Base-by-base conservation (phyloP, 2,329 filamentous ascomycete species). In the Bipolaris gigantea region DNA sequence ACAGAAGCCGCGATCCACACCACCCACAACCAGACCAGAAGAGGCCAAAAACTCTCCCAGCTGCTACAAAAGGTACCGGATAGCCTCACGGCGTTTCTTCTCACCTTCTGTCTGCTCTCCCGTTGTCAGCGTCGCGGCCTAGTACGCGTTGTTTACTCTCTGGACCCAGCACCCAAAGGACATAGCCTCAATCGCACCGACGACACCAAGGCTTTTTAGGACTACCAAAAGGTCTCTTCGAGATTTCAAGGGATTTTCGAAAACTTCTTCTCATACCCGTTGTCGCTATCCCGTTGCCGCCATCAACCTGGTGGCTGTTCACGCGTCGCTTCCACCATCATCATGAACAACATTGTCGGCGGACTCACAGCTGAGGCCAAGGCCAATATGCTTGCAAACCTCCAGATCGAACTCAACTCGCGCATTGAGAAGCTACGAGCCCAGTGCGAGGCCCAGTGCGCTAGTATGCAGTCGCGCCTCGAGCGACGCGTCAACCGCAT, bases 401-500 rank as follows among this genome's bases (percentile, higher is more conserved):
- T 73, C n/a, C 59, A 72, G 35, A 62, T 73, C 33, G 71, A 73
- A 50, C 92, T 96, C 62, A 92, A 90, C 16, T 89, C 95, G 76
- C 86, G 92, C 72, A 90, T 90, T 57, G 85, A 93, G 64, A 92
- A 93, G 74, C 81, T 97, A 57, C 86, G 92, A 66, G 89, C 92
- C 6, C 92, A 96, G 73, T 96, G 95, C 77, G 88, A 89, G 55
- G 83, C 95, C 9, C 92, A 96, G 75, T 89, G 92, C 19, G 89
- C 93, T 73, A 89, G 89, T 59, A 82, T 97, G 35, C 85, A 89
- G 57, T 87, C 91, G 56, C 88, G 93, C 57, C 88, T 99, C 48
- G 92, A 97, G 75, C 89, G 96, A 77, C 89, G 94, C 76, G 84
- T 97, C 73, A 96, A 97, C 72, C 87, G 94, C 49, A 94, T 97